Conservation (phyloP, 176 grass and related monocot species). For the Musa itinerans region DNA sequence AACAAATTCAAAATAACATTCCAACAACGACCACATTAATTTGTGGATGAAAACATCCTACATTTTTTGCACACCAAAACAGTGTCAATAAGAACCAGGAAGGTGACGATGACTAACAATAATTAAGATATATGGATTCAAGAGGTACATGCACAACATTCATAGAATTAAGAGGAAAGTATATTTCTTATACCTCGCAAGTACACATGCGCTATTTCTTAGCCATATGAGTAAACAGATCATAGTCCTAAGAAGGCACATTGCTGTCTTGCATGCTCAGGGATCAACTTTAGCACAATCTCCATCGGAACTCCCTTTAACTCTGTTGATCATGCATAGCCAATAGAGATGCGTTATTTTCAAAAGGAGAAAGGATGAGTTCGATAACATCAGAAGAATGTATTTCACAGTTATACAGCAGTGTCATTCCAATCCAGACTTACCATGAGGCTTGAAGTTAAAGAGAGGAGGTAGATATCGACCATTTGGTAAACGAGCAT, state of each 20-base stretch:
- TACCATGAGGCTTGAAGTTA: conserved; percentile 65
- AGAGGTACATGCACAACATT: background rate
- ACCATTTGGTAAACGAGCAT: conserved; percentile 47
- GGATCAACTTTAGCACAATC: conserved; percentile 6
- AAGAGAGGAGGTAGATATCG: conserved; percentile 62
- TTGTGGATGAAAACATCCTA: too few relatives aligned
- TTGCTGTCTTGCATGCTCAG: conserved; percentile 14
- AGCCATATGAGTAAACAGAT: background rate
- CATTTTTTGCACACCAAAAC: too few relatives aligned
- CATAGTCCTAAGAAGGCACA: conserved; percentile 2
- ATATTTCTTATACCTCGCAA: background rate
- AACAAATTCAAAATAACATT: too few relatives aligned
- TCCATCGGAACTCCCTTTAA: conserved; percentile 5
- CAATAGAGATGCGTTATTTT: background rate
- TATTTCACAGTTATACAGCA: background rate
- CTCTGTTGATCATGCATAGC: background rate
- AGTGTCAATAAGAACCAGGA: too few relatives aligned
- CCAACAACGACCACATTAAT: too few relatives aligned
- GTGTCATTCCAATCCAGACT: background rate
- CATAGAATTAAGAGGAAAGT: background rate
- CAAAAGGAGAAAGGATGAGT: background rate
- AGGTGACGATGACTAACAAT: too few relatives aligned
- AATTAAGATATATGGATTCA: background rate
- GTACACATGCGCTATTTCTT: background rate
- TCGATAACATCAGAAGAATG: background rate